Evolutionary conservation across 2,329 filamentous ascomycete genomes (phyloP), one percentile per base, ranked within the genome.

Genomic region (Magnaporthiopsis poae): DNA sequence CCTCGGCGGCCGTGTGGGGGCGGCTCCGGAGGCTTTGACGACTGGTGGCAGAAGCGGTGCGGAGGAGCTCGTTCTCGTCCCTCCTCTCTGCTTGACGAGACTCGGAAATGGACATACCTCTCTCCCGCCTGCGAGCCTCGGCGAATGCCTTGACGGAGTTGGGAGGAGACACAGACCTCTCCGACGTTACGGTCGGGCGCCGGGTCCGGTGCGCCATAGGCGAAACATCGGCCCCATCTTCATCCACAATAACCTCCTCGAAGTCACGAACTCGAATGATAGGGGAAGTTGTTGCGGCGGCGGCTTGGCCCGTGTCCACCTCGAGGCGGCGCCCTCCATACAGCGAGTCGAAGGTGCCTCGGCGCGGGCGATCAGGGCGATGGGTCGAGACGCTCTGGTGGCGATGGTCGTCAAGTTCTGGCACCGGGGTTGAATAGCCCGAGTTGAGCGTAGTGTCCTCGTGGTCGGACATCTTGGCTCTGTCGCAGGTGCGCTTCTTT

Each of bases 71-170:
- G 29, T 85, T 80, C 7, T 83, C 79, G 25, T 74, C 73, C 68
- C 69, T 76, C 31, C 72, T 71, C 64, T 72, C 27, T 71, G 68
- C 66, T 56, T 56, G 46, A 74, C 75, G 66, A 25, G 70, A 69
- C 69, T 84, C 84, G 21, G 82, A 85, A 69, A 83, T 79, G 29
- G 83, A 88, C 74, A 83, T 75, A 68, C 88, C 91, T 61, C 93
- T 90, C 74, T 94, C 91, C 68, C 93, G 89, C 68, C 92, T 90
- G 64, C 92, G 89, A 66, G 91, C 91, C 73, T 95, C 91, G 25
- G 95, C 95, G 77, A 99, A 99, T 4, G 95, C 95, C 76, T 98
- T 96, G 65, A 99, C 92, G 0, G 95, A 99, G 77, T 97, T 99
- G 9, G 95, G 95, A 13, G 94, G 94, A 7, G 95, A 98, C 2